Conservation (phyloP, 169 alveolate species). For the Plasmodium blacklocki region DNA sequence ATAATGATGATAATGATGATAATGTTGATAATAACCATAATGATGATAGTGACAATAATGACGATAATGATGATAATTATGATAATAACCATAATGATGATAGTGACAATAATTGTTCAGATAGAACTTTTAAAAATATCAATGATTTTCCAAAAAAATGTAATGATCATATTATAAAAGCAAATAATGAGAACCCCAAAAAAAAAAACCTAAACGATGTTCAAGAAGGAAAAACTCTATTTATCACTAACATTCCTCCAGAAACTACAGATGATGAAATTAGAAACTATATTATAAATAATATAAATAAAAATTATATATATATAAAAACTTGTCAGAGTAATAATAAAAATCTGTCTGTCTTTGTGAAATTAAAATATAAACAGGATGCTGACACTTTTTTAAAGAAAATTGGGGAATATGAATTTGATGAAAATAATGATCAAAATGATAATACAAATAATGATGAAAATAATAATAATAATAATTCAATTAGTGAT, state of each 20-base stretch:
- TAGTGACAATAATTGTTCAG: background rate
- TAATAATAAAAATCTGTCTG: constrained; percentile 19
- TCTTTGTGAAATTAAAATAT: constrained; percentile 53
- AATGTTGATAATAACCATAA: background rate
- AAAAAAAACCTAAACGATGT: constrained; percentile 16
- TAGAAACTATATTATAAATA: constrained; percentile 18
- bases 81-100: background rate
- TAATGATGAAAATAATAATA: constrained; percentile 8
- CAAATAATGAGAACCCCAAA: background rate
- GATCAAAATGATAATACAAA: background rate
- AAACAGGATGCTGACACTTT: constrained; percentile 66
- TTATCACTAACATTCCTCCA: constrained; percentile 59
- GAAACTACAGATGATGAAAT: constrained; percentile 65
- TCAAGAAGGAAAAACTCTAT: constrained; percentile 60
- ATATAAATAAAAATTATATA: constrained; percentile 38
- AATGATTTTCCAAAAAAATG: background rate
- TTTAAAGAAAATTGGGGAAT: constrained; percentile 76
- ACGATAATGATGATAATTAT: background rate
- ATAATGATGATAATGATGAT: background rate
- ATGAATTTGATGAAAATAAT: constrained; percentile 12
- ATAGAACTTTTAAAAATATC: background rate
- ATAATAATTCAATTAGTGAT: background rate
- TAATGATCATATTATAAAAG: background rate
- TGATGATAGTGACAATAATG: background rate
- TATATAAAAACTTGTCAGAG: constrained; percentile 52